These are phyloP conservation scores for Cyberlindnera meyerae DNA, from an alignment of 805 yeast species.

Conservation along the genomic window DNA sequence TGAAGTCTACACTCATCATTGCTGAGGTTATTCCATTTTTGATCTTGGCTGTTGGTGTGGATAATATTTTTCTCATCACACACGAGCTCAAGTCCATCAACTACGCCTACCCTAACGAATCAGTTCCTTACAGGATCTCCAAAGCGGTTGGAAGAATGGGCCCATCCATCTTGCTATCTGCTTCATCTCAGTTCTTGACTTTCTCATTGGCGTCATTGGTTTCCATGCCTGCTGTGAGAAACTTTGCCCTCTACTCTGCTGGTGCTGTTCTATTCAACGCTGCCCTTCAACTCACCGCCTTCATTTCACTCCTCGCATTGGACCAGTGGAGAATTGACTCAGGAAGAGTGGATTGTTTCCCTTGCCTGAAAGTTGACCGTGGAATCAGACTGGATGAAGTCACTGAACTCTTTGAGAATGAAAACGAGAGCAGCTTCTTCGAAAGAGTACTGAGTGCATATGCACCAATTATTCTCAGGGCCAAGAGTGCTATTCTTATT, in stretches of 20 bases:
- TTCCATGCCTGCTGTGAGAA: constrained; percentile 93
- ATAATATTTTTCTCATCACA: constrained; percentile 81
- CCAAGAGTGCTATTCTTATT: constrained; percentile 43
- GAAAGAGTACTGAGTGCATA: constrained; percentile 38
- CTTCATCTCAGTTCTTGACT: constrained; percentile 73
- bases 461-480: constrained; percentile 53
- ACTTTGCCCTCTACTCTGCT: constrained; percentile 88
- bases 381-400: constrained; percentile 20
- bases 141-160: constrained; percentile 70
- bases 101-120: constrained; percentile 39
- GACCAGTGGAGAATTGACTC: constrained; percentile 61
- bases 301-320: constrained; percentile 63
- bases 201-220: constrained; percentile 76
- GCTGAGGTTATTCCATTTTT: constrained; percentile 96
- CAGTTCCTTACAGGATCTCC: constrained; percentile 55
- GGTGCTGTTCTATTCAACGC: constrained; percentile 79
- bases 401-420: constrained; percentile 24
- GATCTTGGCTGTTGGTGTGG: constrained; percentile 93
- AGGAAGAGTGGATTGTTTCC: constrained; percentile 55
- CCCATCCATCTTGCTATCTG: constrained; percentile 78
- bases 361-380: constrained; percentile 39
- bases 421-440: constrained; percentile 30
- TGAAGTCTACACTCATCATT: constrained; percentile 84
- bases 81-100: constrained; percentile 66
- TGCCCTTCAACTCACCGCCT: constrained; percentile 72